Evolutionary conservation across 108 stramenopile species (phyloP).

Genomic region (Skeletonema costatum): DNA sequence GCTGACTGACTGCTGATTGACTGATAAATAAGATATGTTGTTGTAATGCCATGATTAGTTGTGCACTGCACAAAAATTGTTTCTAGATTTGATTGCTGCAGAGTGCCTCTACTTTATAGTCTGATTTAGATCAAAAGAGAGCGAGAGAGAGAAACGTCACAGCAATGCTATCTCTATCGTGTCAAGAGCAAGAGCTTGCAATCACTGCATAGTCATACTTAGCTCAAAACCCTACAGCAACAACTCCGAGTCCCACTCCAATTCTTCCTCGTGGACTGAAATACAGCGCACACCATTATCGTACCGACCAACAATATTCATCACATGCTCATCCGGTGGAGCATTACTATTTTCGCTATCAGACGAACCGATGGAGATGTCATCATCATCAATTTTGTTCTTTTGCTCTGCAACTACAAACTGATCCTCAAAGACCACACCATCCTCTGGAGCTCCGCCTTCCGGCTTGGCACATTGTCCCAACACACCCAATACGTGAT

Average conservation of each 20-base stretch:
- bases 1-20: too few relatives aligned
- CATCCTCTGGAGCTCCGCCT: slow-evolving; percentile 9
- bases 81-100: too few relatives aligned
- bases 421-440: slow-evolving; percentile 11
- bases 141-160: too few relatives aligned
- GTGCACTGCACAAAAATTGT: too few relatives aligned
- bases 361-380: slow-evolving; percentile 61
- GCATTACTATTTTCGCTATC: slow-evolving; percentile 61
- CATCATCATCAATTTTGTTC: slow-evolving; percentile 46
- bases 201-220: too few relatives aligned
- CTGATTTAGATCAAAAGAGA: too few relatives aligned
- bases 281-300: slow-evolving; percentile 69
- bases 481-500: slow-evolving; percentile 37
- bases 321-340: slow-evolving; percentile 48
- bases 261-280: slow-evolving; percentile 54
- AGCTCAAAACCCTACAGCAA: slow-evolving; percentile 6
- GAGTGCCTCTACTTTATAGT: too few relatives aligned
- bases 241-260: slow-evolving; percentile 30
- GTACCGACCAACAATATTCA: slow-evolving; percentile 54
- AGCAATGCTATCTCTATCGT: too few relatives aligned
- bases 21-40: too few relatives aligned
- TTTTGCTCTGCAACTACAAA: slow-evolving; percentile 8
- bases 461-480: slow-evolving; percentile 22
- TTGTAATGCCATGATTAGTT: too few relatives aligned
- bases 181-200: too few relatives aligned